Evolutionary conservation across 768 basidiomycete species (phyloP), one percentile per base, ranked within the genome.

Genomic region (Lentinula raphanica): DNA sequence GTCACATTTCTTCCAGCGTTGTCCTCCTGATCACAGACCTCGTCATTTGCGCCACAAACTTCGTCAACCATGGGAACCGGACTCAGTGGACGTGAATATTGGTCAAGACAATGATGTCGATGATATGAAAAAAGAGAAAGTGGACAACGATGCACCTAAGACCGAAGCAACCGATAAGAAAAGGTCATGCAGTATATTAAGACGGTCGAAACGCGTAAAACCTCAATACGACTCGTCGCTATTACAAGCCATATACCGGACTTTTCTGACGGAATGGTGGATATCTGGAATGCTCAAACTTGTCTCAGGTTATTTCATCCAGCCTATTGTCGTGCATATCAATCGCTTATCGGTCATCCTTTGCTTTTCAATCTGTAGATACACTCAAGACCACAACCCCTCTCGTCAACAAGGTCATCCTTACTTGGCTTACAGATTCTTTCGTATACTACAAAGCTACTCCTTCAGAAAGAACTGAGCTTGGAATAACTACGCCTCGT

Each of bases 381-480:
- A 77, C 76, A 1, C 68, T 83, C 13, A 75, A 74, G 58, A 79
- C 78, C 6, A 75, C 74, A 3, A 71, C 79, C 4, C 78, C 81
- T 0, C 71, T 83, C 4, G 66, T 82, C 29, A 79, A 71, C 54
- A 80, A 81, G 64, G 70, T 77, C 6, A 62, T 83, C 3, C 68
- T 83, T n/a, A 69, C 70, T 1, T 84, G 78, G 75, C 72, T 83
- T 19, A 74, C 75, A 1, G 66, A 70, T 1, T 72, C 76, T 13
- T 82, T 75, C 63, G 38, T 63, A 32, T 76, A 71, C 58, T 67
- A 66, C 63, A 71, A 59, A 55, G 69, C 70, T n/a, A 61, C 65
- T 2, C 67, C 72, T 2, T 69, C 65, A 31, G 61, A 74, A 56
- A 69, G 68, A 36, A 68, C 65, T 5, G 60, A 66, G 13, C 23